Percentiles rank a stretch among this genome's conserved stretches.
Evolutionary conservation across 2,329 filamentous ascomycete genomes (phyloP).

Genomic region (Bipolaris zeicola): DNA sequence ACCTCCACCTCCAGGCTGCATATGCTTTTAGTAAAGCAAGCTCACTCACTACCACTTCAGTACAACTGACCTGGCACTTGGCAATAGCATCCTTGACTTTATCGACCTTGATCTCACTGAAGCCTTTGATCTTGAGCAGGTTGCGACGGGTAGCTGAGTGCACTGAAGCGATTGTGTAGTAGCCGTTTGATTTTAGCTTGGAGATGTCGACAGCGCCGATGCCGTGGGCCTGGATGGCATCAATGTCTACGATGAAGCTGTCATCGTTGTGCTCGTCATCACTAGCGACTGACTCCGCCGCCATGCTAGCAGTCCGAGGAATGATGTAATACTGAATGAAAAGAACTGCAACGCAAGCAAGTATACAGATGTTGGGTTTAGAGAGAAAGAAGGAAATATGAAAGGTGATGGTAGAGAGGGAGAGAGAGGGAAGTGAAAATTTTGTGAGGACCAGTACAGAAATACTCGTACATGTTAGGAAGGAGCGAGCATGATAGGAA

Average conservation of each 20-base stretch:
- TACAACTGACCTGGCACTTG: constrained; percentile 60
- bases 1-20: constrained; percentile 61
- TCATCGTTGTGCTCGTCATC: constrained; percentile 60
- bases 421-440: not conserved
- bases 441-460: not conserved
- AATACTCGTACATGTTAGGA: constrained; percentile 7
- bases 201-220: constrained; percentile 69
- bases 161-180: constrained; percentile 67
- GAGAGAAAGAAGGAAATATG: not conserved
- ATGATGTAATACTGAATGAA: constrained; percentile 6
- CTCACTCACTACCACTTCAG: not conserved
- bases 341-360: constrained; percentile 11
- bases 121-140: constrained; percentile 70
- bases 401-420: not conserved
- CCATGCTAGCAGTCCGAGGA: constrained; percentile 26
- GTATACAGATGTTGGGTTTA: constrained; percentile 5
- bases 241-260: constrained; percentile 68
- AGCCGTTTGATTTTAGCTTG: constrained; percentile 67
- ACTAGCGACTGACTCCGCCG: constrained; percentile 58
- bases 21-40: constrained; percentile 12
- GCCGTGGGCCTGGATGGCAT: constrained; percentile 69
- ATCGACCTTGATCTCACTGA: constrained; percentile 72
- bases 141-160: constrained; percentile 64
- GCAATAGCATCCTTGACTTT: constrained; percentile 71
- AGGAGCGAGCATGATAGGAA: constrained; percentile 10